Evolutionary conservation across 2,329 filamentous ascomycete species (phyloP), one percentile per base, ranked within the genome.

Genomic region (Fusarium duplospermum): DNA sequence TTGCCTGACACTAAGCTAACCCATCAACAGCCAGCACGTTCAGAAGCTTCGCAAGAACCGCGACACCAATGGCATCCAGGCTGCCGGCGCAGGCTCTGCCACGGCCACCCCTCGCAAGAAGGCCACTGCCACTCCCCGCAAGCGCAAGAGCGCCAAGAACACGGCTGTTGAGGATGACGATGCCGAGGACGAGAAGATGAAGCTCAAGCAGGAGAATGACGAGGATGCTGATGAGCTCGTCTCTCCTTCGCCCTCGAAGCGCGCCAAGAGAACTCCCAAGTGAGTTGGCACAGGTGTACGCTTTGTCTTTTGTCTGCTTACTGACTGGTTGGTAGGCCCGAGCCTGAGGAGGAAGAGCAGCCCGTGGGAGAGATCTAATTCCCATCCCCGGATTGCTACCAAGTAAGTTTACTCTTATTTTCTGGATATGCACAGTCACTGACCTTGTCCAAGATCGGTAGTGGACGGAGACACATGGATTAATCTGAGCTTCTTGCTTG

Each of bases 11-110:
- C 6, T 6, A 47, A 69, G 52, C 69, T 78, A 73, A 79, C 66
- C 42, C n/a, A 8, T 54, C 31, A 62, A 62, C 58, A 87, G 86
- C 54, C 86, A 87, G 74, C 86, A 87, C 36, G 81, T 87, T 9
- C 83, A 85, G 71, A 87, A 86, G 72, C 81, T 87, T 4, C 83
- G 83, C 69, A 81, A 79, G 69, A 79, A 70, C 40, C 80, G 82
- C 7, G 82, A 83, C n/a, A 77, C 76, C 6, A 45, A 70, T 14
- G 76, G 64, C 9, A 71, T 80, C 22, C 78, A 35, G 76, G 72
- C 18, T 10, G 64, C 72, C 8, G 69, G 69, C 20, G 65, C 62
- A 9, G 27, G 66, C 18, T 67, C 76, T 1, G 59, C 60, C 16
- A 79, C 71, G 3, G 20, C 62, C 3, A 78, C 79, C 22, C 78